Conservation (phyloP, 352 stramenopile genomes). For the Globisporangium paddicum region DNA sequence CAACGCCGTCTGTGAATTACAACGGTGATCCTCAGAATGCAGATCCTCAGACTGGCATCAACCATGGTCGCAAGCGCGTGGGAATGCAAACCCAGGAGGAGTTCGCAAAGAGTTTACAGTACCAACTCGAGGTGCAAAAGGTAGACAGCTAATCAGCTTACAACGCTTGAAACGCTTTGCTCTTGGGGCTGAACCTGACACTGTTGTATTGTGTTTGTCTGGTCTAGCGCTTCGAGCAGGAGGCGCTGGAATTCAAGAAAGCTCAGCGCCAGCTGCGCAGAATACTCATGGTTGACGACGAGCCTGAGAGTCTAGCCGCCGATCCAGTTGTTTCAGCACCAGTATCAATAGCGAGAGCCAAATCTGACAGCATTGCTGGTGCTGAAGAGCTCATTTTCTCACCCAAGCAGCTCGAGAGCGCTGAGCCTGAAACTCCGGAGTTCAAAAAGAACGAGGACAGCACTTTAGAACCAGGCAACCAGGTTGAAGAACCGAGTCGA, state of each 20-base stretch:
- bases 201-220: background rate
- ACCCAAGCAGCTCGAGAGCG: background rate
- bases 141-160: conserved; percentile 23
- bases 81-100: conserved; percentile 27
- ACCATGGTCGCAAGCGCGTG: conserved; percentile 5
- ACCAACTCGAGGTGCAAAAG: conserved; percentile 52
- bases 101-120: conserved; percentile 30
- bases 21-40: too few relatives aligned
- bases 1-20: conserved; percentile 1
- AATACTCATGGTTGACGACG: background rate
- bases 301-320: background rate
- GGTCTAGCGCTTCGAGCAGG: conserved; percentile 14
- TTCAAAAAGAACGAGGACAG: background rate
- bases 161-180: background rate
- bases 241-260: conserved; percentile 11
- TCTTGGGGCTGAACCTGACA: background rate
- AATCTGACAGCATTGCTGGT: background rate
- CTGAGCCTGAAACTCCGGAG: background rate
- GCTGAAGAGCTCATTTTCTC: background rate
- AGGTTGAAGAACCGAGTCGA: background rate
- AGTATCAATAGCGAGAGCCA: background rate
- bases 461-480: background rate
- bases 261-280: background rate
- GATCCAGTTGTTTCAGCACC: background rate
- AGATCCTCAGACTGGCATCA: background rate